Base-by-base conservation (phyloP, 139 green algal genomes). In the Coccomyxa sp. region DNA sequence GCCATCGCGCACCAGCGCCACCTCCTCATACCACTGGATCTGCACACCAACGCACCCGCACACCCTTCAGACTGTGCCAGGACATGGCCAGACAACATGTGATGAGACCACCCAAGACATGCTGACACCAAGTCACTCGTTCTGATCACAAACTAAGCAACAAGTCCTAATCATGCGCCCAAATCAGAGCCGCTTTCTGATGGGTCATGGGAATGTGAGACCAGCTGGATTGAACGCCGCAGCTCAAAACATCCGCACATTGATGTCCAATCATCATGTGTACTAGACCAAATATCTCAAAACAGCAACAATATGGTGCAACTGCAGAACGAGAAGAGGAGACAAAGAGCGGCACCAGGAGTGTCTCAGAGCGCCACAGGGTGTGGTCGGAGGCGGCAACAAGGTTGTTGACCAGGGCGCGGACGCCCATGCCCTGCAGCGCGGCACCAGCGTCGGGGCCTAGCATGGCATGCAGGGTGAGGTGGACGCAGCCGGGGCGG, bases 401-500 rank as follows among this genome's bases (percentile, higher is more conserved):
- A 1, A 89, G 66, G 27, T 79, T 71, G 85, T 89, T 63, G 1
- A 89, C 82, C 45, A 83, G 84, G 74, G 68, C 78, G 30, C 85
- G 71, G 68, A 86, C 79, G 51, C 59, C 82, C 76, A 67, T n/a
- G 76, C 15, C 23, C 10, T 81, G 28, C 82, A 85, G 78, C 45
- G 67, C 12, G 18, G 67, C 68, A 27, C 58, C 21, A 11, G 9
- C 21, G 63, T 21, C 63, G 21, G 63, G 18, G 18, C 63, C 63
- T 28, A 71, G 63, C 79, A 87, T 83, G 60, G 71, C 80, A 0
- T 84, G 85, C 23, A 82, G 32, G 0, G 89, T 92, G 66, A 97
- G 80, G 87, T 94, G 88, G n/a, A 96, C 90, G 82, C 93, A 97
- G 63, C 94, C 94, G 1, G 94, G 94, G 51, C 90, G 83, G 81